Evolutionary conservation across 371 early-diverging fungal species (phyloP), one percentile per base, ranked within the genome.

Genomic region (Mucor mucedo): DNA sequence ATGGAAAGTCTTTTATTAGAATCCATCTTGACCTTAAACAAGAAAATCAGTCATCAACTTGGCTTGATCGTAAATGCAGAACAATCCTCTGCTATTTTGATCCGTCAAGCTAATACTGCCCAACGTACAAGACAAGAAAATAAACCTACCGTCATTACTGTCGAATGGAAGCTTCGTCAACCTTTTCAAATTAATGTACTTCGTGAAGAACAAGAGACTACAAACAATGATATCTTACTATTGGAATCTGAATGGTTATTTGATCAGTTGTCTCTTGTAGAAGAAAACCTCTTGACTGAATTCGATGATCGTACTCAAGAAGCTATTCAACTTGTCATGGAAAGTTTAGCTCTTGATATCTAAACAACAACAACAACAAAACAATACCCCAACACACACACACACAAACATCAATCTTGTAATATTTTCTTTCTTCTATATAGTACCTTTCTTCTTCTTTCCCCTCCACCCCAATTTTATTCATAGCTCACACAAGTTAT

Each of bases 1-100:
- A 50, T 64, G 27, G 67, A 62, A 14, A 8, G 32, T 13, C 40
- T 40, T 10, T 50, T 68, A 42, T 30, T 55, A 0, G 55, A 48
- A 8, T 49, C 61, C 2, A 52, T 66, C 53, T 30, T 62, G 33
- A 38, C 49, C 1, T 55, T 76, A 14, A 76, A 76, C 38, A 60
- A 70, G 41, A 69, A 69, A 32, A 61, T 76, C 42, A 66, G 74
- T 21, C 65, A 66, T 59, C 74, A 76, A 39, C 63, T 76, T 41
- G 77, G 74, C 5, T 55, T 63, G 5, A 69, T 73, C 5, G 54
- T 76, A 13, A 71, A 71, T 42, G 74, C 74, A 29, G 47, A 71
- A 41, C 66, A 71, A 53, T 55, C 76, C 2, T 63, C 76, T 11
- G 16, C 50, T 41, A 70, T 68, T 16, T 56, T 76, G 11, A 65